phyloP scores from a whole-genome alignment of 805 yeast species.

The Monosporozyma aerobia region DNA sequence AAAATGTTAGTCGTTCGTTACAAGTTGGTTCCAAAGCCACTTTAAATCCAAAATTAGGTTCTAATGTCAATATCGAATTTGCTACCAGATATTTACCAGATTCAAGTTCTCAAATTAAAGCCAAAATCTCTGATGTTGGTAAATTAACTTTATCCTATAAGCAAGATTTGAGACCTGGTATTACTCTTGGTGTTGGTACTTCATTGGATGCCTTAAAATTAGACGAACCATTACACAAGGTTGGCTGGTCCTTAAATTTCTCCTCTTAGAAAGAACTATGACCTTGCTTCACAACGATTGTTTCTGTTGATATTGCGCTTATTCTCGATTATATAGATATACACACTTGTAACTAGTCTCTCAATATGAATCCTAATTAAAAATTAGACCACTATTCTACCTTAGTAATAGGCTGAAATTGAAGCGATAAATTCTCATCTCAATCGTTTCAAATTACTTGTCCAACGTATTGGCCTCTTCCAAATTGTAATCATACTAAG shows the following conservation, averaged over 20 bases:
- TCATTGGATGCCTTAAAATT: conserved; percentile 92
- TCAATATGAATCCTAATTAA: neutral
- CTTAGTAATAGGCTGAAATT: neutral
- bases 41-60: conserved; percentile 67
- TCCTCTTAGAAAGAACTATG: conserved; percentile 54
- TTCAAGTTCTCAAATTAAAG: conserved; percentile 83
- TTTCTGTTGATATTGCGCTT: neutral
- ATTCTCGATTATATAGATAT: neutral
- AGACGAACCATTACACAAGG: conserved; percentile 95
- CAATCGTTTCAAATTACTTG: too few species aligned
- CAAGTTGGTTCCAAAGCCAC: conserved; percentile 98
- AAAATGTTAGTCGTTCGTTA: conserved; percentile 80
- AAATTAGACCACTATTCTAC: neutral
- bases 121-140: conserved; percentile 94
- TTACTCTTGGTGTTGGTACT: conserved; percentile 92
- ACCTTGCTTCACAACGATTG: neutral
- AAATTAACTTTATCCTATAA: conserved; percentile 88
- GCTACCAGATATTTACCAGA: conserved; percentile 94
- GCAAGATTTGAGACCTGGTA: conserved; percentile 93
- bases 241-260: conserved; percentile 91
- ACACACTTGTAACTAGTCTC: neutral
- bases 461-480: too few species aligned
- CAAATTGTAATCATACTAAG: too few species aligned
- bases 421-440: too few species aligned
- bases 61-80: conserved; percentile 85